These are phyloP conservation scores for Coniella vitis DNA, from an alignment of 2,329 filamentous ascomycete genomes.

Conservation along the genomic window DNA sequence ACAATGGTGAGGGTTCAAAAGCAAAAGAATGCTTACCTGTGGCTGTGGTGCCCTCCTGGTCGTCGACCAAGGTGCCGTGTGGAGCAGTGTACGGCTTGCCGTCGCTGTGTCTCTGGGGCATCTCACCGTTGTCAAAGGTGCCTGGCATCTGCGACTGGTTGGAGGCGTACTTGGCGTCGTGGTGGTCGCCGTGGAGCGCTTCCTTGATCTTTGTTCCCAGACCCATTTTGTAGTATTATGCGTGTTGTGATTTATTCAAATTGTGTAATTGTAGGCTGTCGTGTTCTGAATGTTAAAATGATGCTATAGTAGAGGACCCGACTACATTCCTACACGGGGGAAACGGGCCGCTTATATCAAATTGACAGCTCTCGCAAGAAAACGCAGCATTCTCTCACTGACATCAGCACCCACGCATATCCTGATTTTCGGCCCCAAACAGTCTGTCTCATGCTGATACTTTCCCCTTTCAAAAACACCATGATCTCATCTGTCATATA, in stretches of 20 bases:
- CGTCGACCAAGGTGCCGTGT: slow-evolving; percentile 7
- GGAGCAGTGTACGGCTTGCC: slow-evolving; percentile 8
- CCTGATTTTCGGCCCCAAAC: not conserved
- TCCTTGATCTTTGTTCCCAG: slow-evolving; percentile 22
- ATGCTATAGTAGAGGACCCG: too few relatives aligned
- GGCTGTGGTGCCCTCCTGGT: slow-evolving; percentile 1
- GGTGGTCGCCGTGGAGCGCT: slow-evolving; percentile 18
- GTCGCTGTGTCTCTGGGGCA: slow-evolving; percentile 15
- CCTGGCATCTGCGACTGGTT: slow-evolving; percentile 13
- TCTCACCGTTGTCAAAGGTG: slow-evolving; percentile 16
- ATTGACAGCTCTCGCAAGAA: too few relatives aligned
- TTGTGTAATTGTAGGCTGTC: not conserved
- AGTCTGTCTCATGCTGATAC: not conserved
- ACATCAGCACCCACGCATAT: slow-evolving; percentile 1
- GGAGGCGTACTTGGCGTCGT: not conserved
- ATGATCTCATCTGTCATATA: slow-evolving; percentile 2
- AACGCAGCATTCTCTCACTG: not conserved
- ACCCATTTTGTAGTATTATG: slow-evolving; percentile 19
- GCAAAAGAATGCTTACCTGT: not conserved
- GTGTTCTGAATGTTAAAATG: not conserved
- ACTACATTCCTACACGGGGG: too few relatives aligned
- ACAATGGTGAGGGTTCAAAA: not conserved
- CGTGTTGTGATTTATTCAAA: not conserved
- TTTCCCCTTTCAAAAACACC: not conserved
- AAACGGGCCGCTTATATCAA: not conserved